Base-by-base conservation (phyloP, 371 early-diverging fungal species). In the Rhizomucor miehei region DNA sequence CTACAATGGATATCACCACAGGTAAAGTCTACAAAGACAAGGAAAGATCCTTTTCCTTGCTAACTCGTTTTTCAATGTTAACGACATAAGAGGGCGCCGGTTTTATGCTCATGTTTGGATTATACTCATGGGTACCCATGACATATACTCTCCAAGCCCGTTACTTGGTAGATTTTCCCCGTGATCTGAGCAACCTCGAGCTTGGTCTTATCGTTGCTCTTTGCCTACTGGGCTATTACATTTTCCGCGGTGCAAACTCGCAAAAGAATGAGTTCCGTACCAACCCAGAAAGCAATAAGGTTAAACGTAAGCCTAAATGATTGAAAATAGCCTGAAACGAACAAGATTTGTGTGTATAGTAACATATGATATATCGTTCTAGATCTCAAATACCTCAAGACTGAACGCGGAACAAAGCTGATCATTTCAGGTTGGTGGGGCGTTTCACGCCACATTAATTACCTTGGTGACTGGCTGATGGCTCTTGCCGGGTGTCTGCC, bases 381-480 rank as follows among this genome's bases (percentile, higher is more conserved):
- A 81, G 81, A 92, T 63, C 76, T 93, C 48, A 88, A 90, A 68
- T 95, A 80, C 66, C 82, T 96, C 47, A 74, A 87, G 56, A 94
- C 95, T 0, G 73, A 81, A 50, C 61, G 86, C 38, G 95, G 95
- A 21, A 85, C 84, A 50, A 87, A 82, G 59, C 78, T 97, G 51
- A 74, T 97, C 37, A 82, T 86, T 34, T 80, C 81, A 37, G 94
- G 97, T 39, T 97, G 95, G 95, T 97, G 95, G 93, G 97, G 95
- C 5, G 71, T 80, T 43, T 89, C 94, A 10, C 79, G 94, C 41
- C 92, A 97, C 59, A 89, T 95, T 60, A 94, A 97, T 68, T 97
- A 97, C 73, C 70, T 90, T 47, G 92, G 89, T 34, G 94, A 94
- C 66, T 89, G 91, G 88, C 67, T 91, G 21, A 89, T 94, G 91